These are phyloP conservation scores for Chlamydomonas sphaeroides DNA, from an alignment of 139 green algal genomes.

Conservation along the genomic window DNA sequence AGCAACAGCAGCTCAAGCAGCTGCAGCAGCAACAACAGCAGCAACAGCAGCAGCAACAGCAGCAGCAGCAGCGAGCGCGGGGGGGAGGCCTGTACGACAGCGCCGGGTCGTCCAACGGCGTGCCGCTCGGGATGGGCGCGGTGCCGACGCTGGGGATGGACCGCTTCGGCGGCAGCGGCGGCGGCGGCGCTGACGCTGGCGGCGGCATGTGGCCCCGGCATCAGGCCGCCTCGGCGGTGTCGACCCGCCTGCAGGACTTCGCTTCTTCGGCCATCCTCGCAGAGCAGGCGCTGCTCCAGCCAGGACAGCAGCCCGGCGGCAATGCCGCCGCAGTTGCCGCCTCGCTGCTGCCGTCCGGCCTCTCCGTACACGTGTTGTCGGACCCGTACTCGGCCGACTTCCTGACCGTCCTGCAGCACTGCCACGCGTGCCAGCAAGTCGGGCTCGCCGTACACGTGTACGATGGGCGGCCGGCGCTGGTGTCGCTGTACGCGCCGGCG, in stretches of 20 bases:
- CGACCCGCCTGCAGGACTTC: not conserved
- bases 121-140: too few relatives aligned
- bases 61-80: not conserved
- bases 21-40: not conserved
- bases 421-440: slow-evolving; percentile 10
- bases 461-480: slow-evolving; percentile 3
- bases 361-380: not conserved
- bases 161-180: too few relatives aligned
- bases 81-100: too few relatives aligned
- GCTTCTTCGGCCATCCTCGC: not conserved
- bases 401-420: slow-evolving; percentile 30
- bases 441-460: slow-evolving; percentile 6
- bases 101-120: too few relatives aligned
- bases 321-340: not conserved
- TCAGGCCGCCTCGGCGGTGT: too few relatives aligned
- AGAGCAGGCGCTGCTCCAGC: slow-evolving; percentile 20
- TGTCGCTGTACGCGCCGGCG: slow-evolving; percentile 26
- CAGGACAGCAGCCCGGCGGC: not conserved
- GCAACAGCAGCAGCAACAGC: not conserved
- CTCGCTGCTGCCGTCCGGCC: not conserved
- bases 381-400: slow-evolving; percentile 25
- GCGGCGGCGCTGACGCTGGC: too few relatives aligned
- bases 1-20: slow-evolving; percentile 12
- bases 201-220: too few relatives aligned
- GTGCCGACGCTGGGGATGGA: too few relatives aligned